Evolutionary conservation across 257 asterid genomes (phyloP), one percentile per base, ranked within the genome.

Genomic region (Linaria vulgaris): DNA sequence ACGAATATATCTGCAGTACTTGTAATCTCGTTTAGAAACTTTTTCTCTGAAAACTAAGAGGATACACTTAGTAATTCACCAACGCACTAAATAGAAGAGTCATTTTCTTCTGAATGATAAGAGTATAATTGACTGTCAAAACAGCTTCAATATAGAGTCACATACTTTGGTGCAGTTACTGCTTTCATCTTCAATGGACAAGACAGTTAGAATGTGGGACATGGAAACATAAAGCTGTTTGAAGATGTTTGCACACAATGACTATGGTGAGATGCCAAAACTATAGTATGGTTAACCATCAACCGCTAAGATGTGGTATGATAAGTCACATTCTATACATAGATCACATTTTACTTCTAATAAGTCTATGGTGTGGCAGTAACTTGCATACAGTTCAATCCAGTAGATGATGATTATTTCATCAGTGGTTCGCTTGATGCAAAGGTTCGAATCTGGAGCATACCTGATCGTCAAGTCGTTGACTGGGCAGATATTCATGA

Each of bases 101-200:
- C 14, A 56, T 31, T 34, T 34, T n/a, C 25, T 11, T 34, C 1
- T 8, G 10, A 34, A 34, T 31, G 22, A 12, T 17, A 1, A 34
- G 12, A 17, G 3, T 16, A 54, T 19, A 31, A 59, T 48, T 62
- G 51, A 49, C 61, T 52, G 60, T 25, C 12, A 7, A 9, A 38
- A 19, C 55, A 38, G 44, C 48, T 44, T 71, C 21, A 16, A 70
- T 64, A 34, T 34, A 34, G 41, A 34, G 41, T 34, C 6, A 3
- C 5, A 8, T 34, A 52, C 31, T 19, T 67, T 22, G 25, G 45
- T 72, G 81, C 88, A 90, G 97, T 74, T 73, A 53, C 69, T 90
- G 82, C 95, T 90, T 59, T 87, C 97, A 27, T 90, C 97, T 63
- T 87, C 95, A 53, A 90, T 90, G 95, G 97, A 90, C 78, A 90